Evolutionary conservation across 2,329 filamentous ascomycete genomes (phyloP).

Genomic region (Cladophialophora chaetospira): DNA sequence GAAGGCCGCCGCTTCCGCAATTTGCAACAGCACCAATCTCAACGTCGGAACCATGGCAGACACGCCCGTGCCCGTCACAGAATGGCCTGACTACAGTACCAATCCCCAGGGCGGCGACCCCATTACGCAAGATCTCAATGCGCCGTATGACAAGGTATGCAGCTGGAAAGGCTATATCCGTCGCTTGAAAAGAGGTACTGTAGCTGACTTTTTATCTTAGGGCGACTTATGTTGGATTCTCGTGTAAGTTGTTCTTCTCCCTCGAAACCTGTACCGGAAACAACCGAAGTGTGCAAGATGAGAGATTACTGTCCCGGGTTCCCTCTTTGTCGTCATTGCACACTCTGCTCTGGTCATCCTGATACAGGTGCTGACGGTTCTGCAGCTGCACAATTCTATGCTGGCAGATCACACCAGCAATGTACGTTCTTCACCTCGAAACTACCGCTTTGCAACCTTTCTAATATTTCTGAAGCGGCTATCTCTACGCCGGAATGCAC

Average conservation of each 20-base stretch:
- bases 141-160: slow-evolving; percentile 27
- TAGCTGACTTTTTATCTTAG: slow-evolving; percentile 8
- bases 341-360: no score
- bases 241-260: no score
- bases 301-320: no score
- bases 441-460: not conserved
- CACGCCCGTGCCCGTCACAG: slow-evolving; percentile 18
- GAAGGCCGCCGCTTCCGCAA: not conserved
- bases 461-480: slow-evolving; percentile 40
- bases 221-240: slow-evolving; percentile 27
- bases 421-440: slow-evolving; percentile 35
- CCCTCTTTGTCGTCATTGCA: no score
- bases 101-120: slow-evolving; percentile 25
- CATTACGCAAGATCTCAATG: slow-evolving; percentile 25
- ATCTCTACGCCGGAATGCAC: slow-evolving; percentile 65
- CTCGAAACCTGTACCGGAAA: no score
- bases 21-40: no score
- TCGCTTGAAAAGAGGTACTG: no score
- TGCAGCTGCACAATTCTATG: slow-evolving; percentile 26
- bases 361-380: no score
- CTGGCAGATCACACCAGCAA: slow-evolving; percentile 51
- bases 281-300: no score
- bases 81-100: slow-evolving; percentile 27
- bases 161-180: not conserved
- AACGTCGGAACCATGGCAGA: slow-evolving; percentile 16